Base-by-base conservation (phyloP, 768 basidiomycete genomes). In the Lactarius vividus region DNA sequence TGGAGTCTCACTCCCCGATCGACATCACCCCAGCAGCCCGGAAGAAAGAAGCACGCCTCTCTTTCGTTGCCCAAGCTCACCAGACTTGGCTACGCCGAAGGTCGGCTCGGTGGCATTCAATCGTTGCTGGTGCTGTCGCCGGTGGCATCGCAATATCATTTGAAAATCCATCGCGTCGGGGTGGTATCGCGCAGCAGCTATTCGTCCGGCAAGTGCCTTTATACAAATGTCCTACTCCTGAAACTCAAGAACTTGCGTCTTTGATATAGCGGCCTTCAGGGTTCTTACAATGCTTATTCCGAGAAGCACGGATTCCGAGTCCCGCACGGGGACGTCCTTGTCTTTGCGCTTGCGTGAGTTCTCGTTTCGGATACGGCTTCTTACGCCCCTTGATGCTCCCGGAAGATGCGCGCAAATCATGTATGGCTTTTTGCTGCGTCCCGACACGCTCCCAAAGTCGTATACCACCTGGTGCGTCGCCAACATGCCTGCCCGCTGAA, bases 361-460 rank as follows among this genome's bases (percentile, higher is more conserved):
- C 29, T 57, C 2, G 35, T 52, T 16, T 31, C 28, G 20, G 13
- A 13, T 26, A 10, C 10, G 8, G 28, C 8, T 33, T 16, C 8
- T 61, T 28, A 16, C 5, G 13, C 37, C n/a, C 15, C 13, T 55
- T 61, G 28, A 58, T 40, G 8, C 37, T 40, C 37, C 9, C 16
- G 29, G 6, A 33, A 92, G 91, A n/a, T 96, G 87, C 71, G 88
- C 87, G 2, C 94, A 96, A 74, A 97, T 98, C 73, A 78, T 94
- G 75, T 96, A 92, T 72, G 87, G 80, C 1, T 90, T 87, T 72
- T 78, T 93, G 26, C 72, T 92, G 49, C 82, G 89, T 40, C 94
- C 92, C 16, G 92, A 95, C 67, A 94, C 93, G 5, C 83, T 96
- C 28, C 87, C 92, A 26, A 79, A 77, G 58, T 88, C 89, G n/a